Percentiles rank a stretch among this genome's conserved stretches.
These are phyloP conservation scores for Albizia julibrissin DNA, from an alignment of 306 rosid species.

Conservation along the genomic window DNA sequence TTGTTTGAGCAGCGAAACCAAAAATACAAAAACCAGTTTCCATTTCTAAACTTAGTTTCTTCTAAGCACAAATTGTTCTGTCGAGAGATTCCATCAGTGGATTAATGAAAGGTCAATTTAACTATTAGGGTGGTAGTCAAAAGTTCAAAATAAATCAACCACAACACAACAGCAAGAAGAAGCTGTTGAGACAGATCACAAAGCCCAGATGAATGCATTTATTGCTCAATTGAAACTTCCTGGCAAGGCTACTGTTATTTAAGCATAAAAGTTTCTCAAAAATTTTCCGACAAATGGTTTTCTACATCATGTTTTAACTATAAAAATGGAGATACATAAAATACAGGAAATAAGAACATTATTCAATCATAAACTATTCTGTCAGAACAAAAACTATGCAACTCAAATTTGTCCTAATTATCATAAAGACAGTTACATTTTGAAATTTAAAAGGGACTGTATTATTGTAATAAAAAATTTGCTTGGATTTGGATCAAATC, in stretches of 20 bases:
- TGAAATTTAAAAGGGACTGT: neutral
- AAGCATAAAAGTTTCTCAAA: neutral
- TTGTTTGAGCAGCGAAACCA: neutral
- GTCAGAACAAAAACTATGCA: neutral
- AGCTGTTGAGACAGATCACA: neutral
- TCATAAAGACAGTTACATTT: no score
- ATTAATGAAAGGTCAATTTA: neutral
- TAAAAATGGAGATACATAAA: neutral
- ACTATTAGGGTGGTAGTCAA: neutral
- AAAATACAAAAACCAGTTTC: neutral
- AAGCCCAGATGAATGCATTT: neutral
- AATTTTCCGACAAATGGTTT: neutral
- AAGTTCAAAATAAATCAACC: neutral
- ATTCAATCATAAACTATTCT: neutral
- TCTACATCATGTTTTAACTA: neutral
- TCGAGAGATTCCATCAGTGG: neutral
- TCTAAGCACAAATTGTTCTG: neutral
- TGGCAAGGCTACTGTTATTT: neutral
- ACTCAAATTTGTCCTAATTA: no score
- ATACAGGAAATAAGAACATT: no score
- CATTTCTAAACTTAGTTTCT: neutral
- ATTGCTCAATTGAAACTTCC: neutral
- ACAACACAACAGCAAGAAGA: neutral
- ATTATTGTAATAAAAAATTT: no score
- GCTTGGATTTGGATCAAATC: no score